phyloP scores from a whole-genome alignment of 2,329 filamentous ascomycete species.

The Penicillium sp. region DNA sequence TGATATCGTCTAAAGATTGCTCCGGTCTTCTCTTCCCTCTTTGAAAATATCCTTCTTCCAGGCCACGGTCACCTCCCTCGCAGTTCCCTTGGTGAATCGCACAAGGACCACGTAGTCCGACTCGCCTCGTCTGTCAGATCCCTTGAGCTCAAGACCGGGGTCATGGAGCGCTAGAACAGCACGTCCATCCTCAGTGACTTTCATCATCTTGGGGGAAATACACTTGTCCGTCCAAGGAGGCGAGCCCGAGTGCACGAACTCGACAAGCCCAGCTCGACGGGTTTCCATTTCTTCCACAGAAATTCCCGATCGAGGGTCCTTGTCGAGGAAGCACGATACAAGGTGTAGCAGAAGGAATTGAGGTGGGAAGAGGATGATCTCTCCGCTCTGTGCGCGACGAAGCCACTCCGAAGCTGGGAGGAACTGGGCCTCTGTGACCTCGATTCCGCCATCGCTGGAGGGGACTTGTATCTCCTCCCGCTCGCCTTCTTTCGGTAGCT shows the following conservation, averaged over 20 bases:
- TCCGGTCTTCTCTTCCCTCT: constrained; percentile 32
- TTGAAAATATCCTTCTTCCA: constrained; percentile 52
- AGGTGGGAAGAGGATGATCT: constrained; percentile 86
- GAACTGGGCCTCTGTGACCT: constrained; percentile 77
- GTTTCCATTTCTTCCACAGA: constrained; percentile 33
- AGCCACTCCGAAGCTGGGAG: constrained; percentile 72
- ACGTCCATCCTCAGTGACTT: constrained; percentile 49
- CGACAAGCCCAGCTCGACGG: constrained; percentile 49
- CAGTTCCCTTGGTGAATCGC: constrained; percentile 59
- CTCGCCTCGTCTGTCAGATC: constrained; percentile 52
- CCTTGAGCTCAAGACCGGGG: constrained; percentile 59
- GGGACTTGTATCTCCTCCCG: constrained; percentile 67
- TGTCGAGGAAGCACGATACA: constrained; percentile 52
- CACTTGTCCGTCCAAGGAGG: constrained; percentile 52
- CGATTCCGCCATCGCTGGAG: constrained; percentile 68
- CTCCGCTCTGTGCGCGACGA: constrained; percentile 59
- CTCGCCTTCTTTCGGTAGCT: constrained; percentile 44
- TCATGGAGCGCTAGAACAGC: constrained; percentile 56
- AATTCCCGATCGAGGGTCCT: constrained; percentile 28
- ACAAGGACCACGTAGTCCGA: constrained; percentile 59
- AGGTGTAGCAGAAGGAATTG: constrained; percentile 68
- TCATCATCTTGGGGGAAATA: constrained; percentile 48
- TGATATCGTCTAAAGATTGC: constrained; percentile 32
- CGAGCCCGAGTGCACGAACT: constrained; percentile 51
- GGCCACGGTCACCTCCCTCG: constrained; percentile 57